A percentile compares a stretch with the other conserved stretches of the same genome.
These are phyloP conservation scores for Blastocystis sp. DNA, from an alignment of 352 stramenopile genomes.

Conservation along the genomic window DNA sequence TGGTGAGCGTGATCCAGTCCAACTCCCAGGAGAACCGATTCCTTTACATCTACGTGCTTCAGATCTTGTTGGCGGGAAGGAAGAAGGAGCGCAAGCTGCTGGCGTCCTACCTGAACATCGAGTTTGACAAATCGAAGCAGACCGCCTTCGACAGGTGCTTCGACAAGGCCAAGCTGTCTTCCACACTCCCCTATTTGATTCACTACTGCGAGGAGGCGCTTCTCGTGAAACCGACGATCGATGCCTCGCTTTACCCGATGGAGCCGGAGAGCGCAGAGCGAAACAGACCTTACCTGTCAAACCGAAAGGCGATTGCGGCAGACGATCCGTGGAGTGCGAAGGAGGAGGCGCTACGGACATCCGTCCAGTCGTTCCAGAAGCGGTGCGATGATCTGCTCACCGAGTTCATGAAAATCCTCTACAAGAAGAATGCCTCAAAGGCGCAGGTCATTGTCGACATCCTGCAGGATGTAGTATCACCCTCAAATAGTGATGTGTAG, in stretches of 20 bases:
- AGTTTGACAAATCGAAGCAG: constrained; percentile 42
- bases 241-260: neutral
- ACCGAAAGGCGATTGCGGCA: neutral
- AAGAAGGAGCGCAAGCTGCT: constrained; percentile 50
- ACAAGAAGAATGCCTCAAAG: neutral
- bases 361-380: neutral
- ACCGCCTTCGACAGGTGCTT: constrained; percentile 39
- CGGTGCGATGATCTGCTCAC: neutral
- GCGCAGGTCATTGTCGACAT: neutral
- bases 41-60: neutral
- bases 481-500: neutral
- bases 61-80: constrained; percentile 17
- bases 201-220: constrained; percentile 47
- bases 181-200: neutral
- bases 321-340: neutral
- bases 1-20: constrained; percentile 1
- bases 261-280: neutral
- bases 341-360: neutral
- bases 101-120: constrained; percentile 22
- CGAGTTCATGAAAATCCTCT: constrained; percentile 33
- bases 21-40: constrained; percentile 4
- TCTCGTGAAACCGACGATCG: neutral
- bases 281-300: neutral
- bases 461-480: neutral
- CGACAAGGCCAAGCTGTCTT: neutral